These are phyloP conservation scores for Coemansia sp. DNA, from an alignment of 192 early-diverging fungal genomes.

Conservation along the genomic window DNA sequence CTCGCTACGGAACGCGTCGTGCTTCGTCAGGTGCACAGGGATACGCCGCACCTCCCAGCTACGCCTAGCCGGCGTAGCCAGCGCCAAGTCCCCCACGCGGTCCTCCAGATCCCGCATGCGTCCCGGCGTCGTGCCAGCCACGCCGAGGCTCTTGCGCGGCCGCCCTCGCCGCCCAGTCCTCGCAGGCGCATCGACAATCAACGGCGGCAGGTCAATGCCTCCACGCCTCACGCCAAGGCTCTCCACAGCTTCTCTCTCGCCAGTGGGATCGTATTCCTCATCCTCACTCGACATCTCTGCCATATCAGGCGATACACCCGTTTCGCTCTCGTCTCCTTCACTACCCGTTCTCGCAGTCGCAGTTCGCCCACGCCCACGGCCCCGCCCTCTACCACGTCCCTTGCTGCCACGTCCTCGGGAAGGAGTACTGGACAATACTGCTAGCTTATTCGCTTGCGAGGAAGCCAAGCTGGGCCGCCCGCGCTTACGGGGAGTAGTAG, in stretches of 20 bases:
- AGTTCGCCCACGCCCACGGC: not conserved
- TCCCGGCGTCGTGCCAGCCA: not conserved
- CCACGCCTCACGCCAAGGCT: not conserved
- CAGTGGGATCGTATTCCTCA: slow-evolving; percentile 17
- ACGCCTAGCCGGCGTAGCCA: slow-evolving; percentile 15
- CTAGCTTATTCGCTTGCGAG: not conserved
- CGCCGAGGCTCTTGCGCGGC: slow-evolving; percentile 28
- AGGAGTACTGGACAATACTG: not conserved
- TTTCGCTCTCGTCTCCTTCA: slow-evolving; percentile 13
- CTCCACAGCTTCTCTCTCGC: not conserved
- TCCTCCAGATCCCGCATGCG: not conserved
- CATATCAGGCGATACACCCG: slow-evolving; percentile 14
- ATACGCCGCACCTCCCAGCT: slow-evolving; percentile 31
- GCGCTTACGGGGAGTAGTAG: slow-evolving; percentile 37
- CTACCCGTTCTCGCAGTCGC: not conserved
- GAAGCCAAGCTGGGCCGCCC: not conserved
- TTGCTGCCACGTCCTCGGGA: not conserved
- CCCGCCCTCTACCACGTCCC: slow-evolving; percentile 10
- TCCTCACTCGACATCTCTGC: slow-evolving; percentile 32
- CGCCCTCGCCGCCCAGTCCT: slow-evolving; percentile 21
- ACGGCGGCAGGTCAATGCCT: not conserved
- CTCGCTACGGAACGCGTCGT: slow-evolving; percentile 38
- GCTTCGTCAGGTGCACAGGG: slow-evolving; percentile 45
- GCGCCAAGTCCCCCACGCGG: not conserved
- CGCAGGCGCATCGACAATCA: not conserved